Conservation (phyloP, 768 basidiomycete species). For the Myochromella boudieri region DNA sequence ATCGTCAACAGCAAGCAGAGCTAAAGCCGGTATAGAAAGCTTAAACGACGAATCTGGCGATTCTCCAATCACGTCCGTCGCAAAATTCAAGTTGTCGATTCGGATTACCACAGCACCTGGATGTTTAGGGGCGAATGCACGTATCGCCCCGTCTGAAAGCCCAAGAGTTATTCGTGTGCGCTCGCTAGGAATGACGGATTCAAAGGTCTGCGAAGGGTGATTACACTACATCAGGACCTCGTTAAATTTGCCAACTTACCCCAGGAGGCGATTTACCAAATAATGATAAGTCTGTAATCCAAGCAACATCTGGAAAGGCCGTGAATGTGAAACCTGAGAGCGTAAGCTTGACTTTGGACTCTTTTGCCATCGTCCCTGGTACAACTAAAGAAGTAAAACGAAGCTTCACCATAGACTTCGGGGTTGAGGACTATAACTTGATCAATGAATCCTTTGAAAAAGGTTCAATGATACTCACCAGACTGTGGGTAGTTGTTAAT, state of each 20-base stretch:
- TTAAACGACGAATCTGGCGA: conserved; percentile 55
- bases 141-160: conserved; percentile 66
- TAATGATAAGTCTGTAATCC: conserved; percentile 55
- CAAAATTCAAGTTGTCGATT: conserved; percentile 64
- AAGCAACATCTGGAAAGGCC: conserved; percentile 59
- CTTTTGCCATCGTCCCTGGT: conserved; percentile 67
- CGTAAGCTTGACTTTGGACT: conserved; percentile 68
- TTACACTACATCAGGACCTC: background rate
- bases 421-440: conserved; percentile 36
- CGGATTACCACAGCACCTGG: conserved; percentile 68
- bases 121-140: conserved; percentile 53
- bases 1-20: conserved; percentile 45
- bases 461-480: conserved; percentile 43
- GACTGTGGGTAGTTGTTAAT: conserved; percentile 53
- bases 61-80: conserved; percentile 72
- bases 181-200: conserved; percentile 89
- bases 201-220: conserved; percentile 63
- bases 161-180: conserved; percentile 69
- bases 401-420: conserved; percentile 57
- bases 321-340: conserved; percentile 65
- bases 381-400: conserved; percentile 65
- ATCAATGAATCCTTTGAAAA: conserved; percentile 1
- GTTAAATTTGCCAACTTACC: conserved; percentile 44
- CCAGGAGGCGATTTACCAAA: conserved; percentile 88
- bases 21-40: conserved; percentile 46